Evolutionary conservation across 345 rosid genomes (phyloP).

Genomic region (Populus ilicifolia): DNA sequence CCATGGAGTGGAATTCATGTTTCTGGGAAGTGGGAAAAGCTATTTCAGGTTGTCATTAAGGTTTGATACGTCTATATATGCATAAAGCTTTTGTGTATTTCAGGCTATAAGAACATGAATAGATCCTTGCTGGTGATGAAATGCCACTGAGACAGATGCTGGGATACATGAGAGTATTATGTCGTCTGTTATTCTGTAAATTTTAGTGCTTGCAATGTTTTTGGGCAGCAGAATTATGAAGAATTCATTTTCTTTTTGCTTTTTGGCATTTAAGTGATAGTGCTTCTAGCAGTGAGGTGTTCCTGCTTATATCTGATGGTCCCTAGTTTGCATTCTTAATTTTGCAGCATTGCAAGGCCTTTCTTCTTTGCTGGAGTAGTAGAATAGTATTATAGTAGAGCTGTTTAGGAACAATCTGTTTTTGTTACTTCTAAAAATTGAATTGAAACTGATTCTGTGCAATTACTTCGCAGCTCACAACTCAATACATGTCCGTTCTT

Average conservation of each 20-base stretch:
- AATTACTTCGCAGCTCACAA: too few species aligned
- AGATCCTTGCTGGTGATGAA: neutral
- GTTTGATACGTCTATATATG: neutral
- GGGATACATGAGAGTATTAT: neutral
- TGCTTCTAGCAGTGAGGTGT: neutral
- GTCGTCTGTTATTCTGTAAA: neutral
- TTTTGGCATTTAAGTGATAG: neutral
- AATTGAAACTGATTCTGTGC: too few species aligned
- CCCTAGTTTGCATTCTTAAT: neutral
- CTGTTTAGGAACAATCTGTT: too few species aligned
- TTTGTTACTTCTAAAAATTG: too few species aligned
- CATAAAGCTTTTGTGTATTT: neutral
- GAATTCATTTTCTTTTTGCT: neutral
- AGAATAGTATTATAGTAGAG: too few species aligned
- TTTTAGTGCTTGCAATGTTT: too few species aligned
- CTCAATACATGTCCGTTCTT: too few species aligned
- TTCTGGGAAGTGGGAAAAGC: neutral
- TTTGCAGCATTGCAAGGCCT: too few species aligned
- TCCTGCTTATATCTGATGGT: neutral
- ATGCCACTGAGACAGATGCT: neutral
- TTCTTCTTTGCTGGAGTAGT: too few species aligned
- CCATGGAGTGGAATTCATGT: neutral
- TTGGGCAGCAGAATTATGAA: too few species aligned
- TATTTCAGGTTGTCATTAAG: neutral
- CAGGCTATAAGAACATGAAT: neutral